phyloP scores from a whole-genome alignment of 805 yeast species.

The Yueomyces sp. region DNA sequence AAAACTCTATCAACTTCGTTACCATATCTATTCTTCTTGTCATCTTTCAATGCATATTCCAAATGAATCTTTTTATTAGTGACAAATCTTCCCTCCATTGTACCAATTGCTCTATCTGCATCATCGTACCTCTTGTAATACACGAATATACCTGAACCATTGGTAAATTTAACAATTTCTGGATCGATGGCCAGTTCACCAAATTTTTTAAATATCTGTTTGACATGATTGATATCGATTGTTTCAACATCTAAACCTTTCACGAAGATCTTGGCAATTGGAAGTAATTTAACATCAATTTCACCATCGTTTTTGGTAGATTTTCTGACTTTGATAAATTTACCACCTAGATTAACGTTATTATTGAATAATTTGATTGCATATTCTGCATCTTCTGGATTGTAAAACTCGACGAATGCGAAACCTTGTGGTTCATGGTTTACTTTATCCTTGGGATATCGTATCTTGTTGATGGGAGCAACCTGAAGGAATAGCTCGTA shows the following conservation, averaged over 20 bases:
- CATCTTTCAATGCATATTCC: slow-evolving; percentile 59
- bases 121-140: slow-evolving; percentile 49
- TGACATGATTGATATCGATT: slow-evolving; percentile 46
- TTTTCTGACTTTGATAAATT: slow-evolving; percentile 43
- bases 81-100: slow-evolving; percentile 54
- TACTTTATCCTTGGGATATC: slow-evolving; percentile 71
- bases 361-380: slow-evolving; percentile 49
- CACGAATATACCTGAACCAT: slow-evolving; percentile 50
- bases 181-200: slow-evolving; percentile 48
- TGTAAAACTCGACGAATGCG: slow-evolving; percentile 69
- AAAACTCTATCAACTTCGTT: slow-evolving; percentile 61
- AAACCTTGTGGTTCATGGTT: slow-evolving; percentile 66
- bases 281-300: not conserved
- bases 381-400: slow-evolving; percentile 54
- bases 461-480: slow-evolving; percentile 58
- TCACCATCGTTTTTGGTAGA: slow-evolving; percentile 10
- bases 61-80: slow-evolving; percentile 52
- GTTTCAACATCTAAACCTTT: slow-evolving; percentile 45
- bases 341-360: slow-evolving; percentile 38
- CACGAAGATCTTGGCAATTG: not conserved
- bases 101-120: slow-evolving; percentile 58
- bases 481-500: slow-evolving; percentile 79
- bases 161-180: slow-evolving; percentile 24
- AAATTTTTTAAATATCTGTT: slow-evolving; percentile 43
- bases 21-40: slow-evolving; percentile 48